Evolutionary conservation across 495 filamentous ascomycete genomes (phyloP).

Genomic region (Trichoderma erinaceum): DNA sequence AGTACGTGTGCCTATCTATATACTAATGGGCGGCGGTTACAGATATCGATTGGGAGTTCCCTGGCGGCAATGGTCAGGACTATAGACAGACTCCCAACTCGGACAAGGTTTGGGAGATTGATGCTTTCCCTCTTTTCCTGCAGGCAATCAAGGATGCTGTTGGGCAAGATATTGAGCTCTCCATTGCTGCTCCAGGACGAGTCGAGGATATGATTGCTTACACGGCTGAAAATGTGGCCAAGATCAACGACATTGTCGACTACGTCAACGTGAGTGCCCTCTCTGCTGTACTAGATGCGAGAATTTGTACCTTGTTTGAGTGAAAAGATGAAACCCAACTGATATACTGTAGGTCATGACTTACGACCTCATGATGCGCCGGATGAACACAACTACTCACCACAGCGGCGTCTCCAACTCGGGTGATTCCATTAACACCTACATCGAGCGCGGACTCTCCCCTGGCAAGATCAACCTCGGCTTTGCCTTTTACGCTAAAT

Average conservation of each 20-base stretch:
- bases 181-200: conserved; percentile 56
- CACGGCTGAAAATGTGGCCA: conserved; percentile 48
- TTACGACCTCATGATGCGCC: conserved; percentile 64
- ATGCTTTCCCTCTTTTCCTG: conserved; percentile 53
- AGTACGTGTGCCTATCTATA: background rate
- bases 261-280: conserved; percentile 47
- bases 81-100: conserved; percentile 57
- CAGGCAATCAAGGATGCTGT: conserved; percentile 49
- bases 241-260: conserved; percentile 55
- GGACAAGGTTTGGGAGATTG: conserved; percentile 50
- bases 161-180: conserved; percentile 50
- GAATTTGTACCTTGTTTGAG: background rate
- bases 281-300: too few relatives aligned
- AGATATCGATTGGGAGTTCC: conserved; percentile 64
- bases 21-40: conserved; percentile 24
- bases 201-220: conserved; percentile 58
- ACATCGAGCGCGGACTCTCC: conserved; percentile 47
- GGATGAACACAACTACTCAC: conserved; percentile 53
- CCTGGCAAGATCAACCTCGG: conserved; percentile 56
- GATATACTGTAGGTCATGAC: conserved; percentile 43
- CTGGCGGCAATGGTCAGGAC: conserved; percentile 54
- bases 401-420: conserved; percentile 49
- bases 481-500: conserved; percentile 62
- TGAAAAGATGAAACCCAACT: background rate
- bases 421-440: conserved; percentile 45